Conservation (phyloP, 1,139 yeast species). For the Pichia sp. region DNA sequence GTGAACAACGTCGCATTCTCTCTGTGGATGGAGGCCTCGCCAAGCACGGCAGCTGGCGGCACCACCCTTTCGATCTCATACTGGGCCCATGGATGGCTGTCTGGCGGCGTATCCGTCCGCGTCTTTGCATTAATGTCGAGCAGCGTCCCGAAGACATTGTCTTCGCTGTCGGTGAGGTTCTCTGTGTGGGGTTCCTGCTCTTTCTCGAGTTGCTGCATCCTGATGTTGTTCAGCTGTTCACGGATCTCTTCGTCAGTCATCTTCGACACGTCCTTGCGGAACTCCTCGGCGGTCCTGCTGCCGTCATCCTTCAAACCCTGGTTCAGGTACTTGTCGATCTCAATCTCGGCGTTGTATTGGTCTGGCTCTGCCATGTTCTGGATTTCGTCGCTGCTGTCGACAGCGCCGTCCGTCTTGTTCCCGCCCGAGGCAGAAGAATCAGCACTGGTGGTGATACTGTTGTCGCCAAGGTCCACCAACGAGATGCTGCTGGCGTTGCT, state of each 20-base stretch:
- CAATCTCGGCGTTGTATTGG: conserved; percentile 6
- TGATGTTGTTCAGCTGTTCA: conserved; percentile 15
- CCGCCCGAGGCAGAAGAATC: not conserved
- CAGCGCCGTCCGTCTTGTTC: not conserved
- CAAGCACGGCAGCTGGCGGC: not conserved
- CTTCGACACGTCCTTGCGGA: conserved; percentile 7
- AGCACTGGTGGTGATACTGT: no score
- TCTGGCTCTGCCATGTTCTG: not conserved
- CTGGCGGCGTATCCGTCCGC: conserved; percentile 26
- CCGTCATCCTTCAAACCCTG: conserved; percentile 1
- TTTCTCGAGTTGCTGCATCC: conserved; percentile 11
- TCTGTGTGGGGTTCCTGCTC: conserved; percentile 3
- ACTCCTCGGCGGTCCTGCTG: not conserved
- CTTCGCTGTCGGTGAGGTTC: conserved; percentile 4
- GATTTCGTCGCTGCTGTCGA: not conserved
- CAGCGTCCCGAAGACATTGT: conserved; percentile 23
- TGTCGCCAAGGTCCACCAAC: not conserved
- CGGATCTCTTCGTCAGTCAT: conserved; percentile 22
- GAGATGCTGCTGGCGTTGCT: not conserved
- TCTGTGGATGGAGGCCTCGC: conserved; percentile 7
- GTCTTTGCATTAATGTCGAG: conserved; percentile 24
- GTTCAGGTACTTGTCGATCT: conserved; percentile 9
- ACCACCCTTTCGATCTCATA: conserved; percentile 19
- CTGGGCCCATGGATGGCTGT: conserved; percentile 16
- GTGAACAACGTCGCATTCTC: conserved; percentile 53